Percentiles rank a stretch among this genome's conserved stretches.
Evolutionary conservation across 306 rosid species (phyloP).

Genomic region (Ammopiptanthus mongolicus): DNA sequence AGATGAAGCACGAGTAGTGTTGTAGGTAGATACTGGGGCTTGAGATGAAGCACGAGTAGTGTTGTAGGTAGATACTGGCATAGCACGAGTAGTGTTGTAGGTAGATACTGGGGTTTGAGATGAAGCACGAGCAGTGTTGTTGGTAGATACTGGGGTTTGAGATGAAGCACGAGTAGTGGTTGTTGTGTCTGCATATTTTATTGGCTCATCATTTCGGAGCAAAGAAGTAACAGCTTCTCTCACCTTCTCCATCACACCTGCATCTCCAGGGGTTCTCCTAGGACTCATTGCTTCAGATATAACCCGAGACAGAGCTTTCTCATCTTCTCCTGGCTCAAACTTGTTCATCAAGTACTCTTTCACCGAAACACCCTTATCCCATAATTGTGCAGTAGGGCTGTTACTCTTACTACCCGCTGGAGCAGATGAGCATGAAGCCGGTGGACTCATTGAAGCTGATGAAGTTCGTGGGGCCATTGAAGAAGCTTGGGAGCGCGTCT

Average conservation of each 20-base stretch:
- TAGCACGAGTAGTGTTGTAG: neutral
- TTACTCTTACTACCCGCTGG: slow-evolving; percentile 14
- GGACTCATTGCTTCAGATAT: slow-evolving; percentile 80
- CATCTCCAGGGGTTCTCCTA: slow-evolving; percentile 41
- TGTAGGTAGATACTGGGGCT: slow-evolving; percentile 22
- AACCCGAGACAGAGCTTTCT: slow-evolving; percentile 72
- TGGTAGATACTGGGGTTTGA: slow-evolving; percentile 31
- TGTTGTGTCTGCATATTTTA: slow-evolving; percentile 20
- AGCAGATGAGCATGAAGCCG: slow-evolving; percentile 17
- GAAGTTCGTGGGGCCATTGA: neutral
- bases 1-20: neutral
- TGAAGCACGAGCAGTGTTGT: neutral
- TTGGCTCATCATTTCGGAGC: slow-evolving; percentile 48
- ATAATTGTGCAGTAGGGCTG: slow-evolving; percentile 27
- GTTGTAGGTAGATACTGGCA: neutral
- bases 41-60: slow-evolving; percentile 20
- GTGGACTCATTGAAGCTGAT: slow-evolving; percentile 10
- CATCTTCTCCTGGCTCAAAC: slow-evolving; percentile 92
- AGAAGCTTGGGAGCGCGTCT: slow-evolving; percentile 3
- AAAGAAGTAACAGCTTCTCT: slow-evolving; percentile 73
- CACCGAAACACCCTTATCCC: slow-evolving; percentile 78
- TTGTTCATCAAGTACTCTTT: slow-evolving; percentile 72
- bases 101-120: neutral
- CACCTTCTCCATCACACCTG: slow-evolving; percentile 73
- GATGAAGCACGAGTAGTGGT: slow-evolving; percentile 13